Conservation (phyloP, 192 early-diverging fungal genomes). For the Backusella westeae region DNA sequence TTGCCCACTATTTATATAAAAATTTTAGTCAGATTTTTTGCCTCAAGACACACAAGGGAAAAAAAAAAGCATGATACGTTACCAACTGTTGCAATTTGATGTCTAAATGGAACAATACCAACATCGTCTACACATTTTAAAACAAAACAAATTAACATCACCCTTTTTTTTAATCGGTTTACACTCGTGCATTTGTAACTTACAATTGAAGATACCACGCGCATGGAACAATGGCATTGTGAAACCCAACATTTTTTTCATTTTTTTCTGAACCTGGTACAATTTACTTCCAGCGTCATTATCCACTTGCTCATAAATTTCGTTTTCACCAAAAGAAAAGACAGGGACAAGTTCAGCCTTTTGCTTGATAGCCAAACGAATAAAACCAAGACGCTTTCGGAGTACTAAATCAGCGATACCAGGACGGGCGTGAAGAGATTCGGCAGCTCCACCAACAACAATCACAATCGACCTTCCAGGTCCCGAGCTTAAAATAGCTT, state of each 20-base stretch:
- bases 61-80: constrained; percentile 3
- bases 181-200: constrained; percentile 37
- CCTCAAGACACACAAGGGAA: neutral
- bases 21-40: neutral
- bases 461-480: constrained; percentile 72
- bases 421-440: constrained; percentile 70
- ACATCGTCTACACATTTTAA: constrained; percentile 42
- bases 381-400: constrained; percentile 83
- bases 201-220: constrained; percentile 85
- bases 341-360: constrained; percentile 81
- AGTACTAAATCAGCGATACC: constrained; percentile 67
- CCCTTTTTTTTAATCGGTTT: neutral
- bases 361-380: constrained; percentile 82
- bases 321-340: constrained; percentile 94
- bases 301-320: constrained; percentile 78
- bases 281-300: constrained; percentile 66
- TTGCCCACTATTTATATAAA: constrained; percentile 47
- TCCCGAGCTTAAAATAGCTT: constrained; percentile 69
- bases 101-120: constrained; percentile 52
- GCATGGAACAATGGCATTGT: constrained; percentile 82
- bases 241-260: constrained; percentile 70
- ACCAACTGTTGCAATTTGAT: constrained; percentile 45
- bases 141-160: constrained; percentile 1
- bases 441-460: constrained; percentile 90
- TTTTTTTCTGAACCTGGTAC: constrained; percentile 65